A percentile compares a stretch with the other conserved stretches of the same genome.
Evolutionary conservation across 257 asterid species (phyloP).

Genomic region (Solanum ossicruentum): DNA sequence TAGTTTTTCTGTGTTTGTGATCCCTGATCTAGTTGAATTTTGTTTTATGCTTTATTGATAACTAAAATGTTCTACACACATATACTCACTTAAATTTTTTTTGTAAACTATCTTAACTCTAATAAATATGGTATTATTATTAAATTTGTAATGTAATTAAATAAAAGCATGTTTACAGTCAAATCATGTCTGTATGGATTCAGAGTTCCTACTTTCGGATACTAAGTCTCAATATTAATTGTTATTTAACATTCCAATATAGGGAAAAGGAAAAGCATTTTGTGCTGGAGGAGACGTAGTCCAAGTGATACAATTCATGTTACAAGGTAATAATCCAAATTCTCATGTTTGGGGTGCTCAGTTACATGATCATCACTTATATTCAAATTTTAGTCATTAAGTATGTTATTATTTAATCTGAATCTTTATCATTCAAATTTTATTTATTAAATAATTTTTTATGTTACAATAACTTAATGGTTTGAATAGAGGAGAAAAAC

Average conservation of each 20-base stretch:
- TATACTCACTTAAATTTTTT: background rate
- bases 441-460: background rate
- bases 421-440: background rate
- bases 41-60: too few species aligned
- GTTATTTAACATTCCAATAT: background rate
- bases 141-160: background rate
- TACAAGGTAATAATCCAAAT: background rate
- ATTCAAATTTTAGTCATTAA: background rate
- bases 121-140: background rate
- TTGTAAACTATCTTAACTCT: background rate
- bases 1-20: background rate
- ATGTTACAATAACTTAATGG: background rate
- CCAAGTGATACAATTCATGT: background rate
- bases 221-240: background rate
- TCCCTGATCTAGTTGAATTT: background rate
- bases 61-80: background rate
- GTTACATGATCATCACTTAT: background rate
- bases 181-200: background rate
- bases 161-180: background rate
- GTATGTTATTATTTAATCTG: too few species aligned
- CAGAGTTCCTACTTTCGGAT: background rate
- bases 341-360: too few species aligned
- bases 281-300: conserved; percentile 10
- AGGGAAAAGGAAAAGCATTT: conserved; percentile 11
- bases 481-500: background rate